Percentiles rank a stretch among this genome's conserved stretches.
These are phyloP conservation scores for Globomyces pollinis-pini DNA, from an alignment of 192 early-diverging fungal genomes.

Conservation along the genomic window DNA sequence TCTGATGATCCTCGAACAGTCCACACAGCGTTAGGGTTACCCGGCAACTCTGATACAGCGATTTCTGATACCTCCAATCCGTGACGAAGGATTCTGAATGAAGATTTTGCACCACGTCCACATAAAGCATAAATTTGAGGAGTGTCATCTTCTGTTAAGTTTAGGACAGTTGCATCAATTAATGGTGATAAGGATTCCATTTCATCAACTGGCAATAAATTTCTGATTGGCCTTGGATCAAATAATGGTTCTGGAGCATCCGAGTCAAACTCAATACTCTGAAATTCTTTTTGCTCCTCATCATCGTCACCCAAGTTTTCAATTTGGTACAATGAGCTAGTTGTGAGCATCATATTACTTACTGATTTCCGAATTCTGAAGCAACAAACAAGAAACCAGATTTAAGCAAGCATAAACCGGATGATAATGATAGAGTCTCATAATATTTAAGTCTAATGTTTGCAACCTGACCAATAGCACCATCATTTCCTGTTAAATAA, in stretches of 20 bases:
- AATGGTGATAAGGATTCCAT: slow-evolving; percentile 75
- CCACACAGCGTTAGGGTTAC: slow-evolving; percentile 90
- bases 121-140: slow-evolving; percentile 90
- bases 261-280: slow-evolving; percentile 58
- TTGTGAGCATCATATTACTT: too few species aligned
- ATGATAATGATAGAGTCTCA: slow-evolving; percentile 82
- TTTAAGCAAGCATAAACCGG: slow-evolving; percentile 74
- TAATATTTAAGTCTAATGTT: slow-evolving; percentile 87
- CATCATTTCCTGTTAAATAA: slow-evolving; percentile 51
- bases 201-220: slow-evolving; percentile 87
- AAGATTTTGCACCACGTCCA: slow-evolving; percentile 70
- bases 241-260: slow-evolving; percentile 49
- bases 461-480: slow-evolving; percentile 33
- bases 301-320: slow-evolving; percentile 88
- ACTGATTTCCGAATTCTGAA: slow-evolving; percentile 86
- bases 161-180: slow-evolving; percentile 75
- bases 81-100: slow-evolving; percentile 84
- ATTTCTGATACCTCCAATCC: slow-evolving; percentile 89
- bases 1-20: slow-evolving; percentile 38
- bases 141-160: slow-evolving; percentile 82
- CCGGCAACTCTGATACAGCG: slow-evolving; percentile 87
- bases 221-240: slow-evolving; percentile 67
- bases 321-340: too few species aligned
- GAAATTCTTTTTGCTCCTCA: slow-evolving; percentile 71
- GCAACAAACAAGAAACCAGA: slow-evolving; percentile 91